These are phyloP conservation scores for Cerioporus squamosus DNA, from an alignment of 1,284 basidiomycete species.

Conservation along the genomic window DNA sequence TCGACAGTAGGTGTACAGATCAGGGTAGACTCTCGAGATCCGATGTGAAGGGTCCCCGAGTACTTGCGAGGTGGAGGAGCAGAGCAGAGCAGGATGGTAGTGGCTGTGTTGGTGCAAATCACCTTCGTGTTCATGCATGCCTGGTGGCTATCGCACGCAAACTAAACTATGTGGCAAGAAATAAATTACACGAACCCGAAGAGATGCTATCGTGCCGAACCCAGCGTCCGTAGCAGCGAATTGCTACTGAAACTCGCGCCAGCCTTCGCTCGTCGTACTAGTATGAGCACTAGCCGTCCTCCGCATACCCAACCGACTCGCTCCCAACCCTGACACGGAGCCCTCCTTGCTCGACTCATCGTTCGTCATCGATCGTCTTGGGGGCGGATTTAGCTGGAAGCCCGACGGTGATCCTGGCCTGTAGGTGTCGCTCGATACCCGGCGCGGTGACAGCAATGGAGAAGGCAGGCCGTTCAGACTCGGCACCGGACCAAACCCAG, in stretches of 20 bases:
- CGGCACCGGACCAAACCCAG: slow-evolving; percentile 28
- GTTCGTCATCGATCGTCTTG: slow-evolving; percentile 22
- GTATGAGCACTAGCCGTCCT: slow-evolving; percentile 25
- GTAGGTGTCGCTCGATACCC: slow-evolving; percentile 26
- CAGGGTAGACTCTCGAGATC: no score
- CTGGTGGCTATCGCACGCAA: no score
- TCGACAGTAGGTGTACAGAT: no score
- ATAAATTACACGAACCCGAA: slow-evolving; percentile 3
- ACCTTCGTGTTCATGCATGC: no score
- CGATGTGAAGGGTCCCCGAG: neutral
- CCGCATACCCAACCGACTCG: slow-evolving; percentile 30
- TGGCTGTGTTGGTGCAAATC: slow-evolving; percentile 7
- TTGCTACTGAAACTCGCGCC: slow-evolving; percentile 1
- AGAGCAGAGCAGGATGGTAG: neutral
- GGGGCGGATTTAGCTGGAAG: slow-evolving; percentile 27
- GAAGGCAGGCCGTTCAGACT: slow-evolving; percentile 30
- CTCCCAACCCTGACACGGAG: slow-evolving; percentile 12
- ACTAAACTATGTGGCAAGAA: neutral
- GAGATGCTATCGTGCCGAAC: no score
- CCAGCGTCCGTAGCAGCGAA: neutral
- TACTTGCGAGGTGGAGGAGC: neutral
- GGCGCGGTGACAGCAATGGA: slow-evolving; percentile 24
- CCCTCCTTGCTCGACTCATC: slow-evolving; percentile 4
- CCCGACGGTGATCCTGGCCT: slow-evolving; percentile 14
- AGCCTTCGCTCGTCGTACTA: slow-evolving; percentile 1